Base-by-base conservation (phyloP, 495 filamentous ascomycete species). In the Penicillium mononematosum region DNA sequence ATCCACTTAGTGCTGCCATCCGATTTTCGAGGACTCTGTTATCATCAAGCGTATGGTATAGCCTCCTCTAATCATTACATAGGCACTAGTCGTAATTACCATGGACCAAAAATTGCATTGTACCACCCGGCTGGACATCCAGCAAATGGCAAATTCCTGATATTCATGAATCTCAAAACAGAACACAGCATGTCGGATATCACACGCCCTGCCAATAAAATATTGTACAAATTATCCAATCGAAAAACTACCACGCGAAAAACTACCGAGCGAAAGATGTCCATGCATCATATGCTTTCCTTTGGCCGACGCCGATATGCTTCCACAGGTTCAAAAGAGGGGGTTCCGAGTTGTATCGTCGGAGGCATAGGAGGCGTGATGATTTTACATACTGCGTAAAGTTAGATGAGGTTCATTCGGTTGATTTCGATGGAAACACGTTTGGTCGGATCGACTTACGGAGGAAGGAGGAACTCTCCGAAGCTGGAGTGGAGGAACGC, bases 401-500 rank as follows among this genome's bases (percentile, higher is more conserved):
- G 32, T 60, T 51, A 61, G 58, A 42, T 11, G 12, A 4, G 27
- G 42, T 29, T 58, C 25, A 32, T 58, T 20, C 24, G 10, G 16
- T 32, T 4, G 39, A 19, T 41, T 5, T 44, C 44, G 36, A 49
- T 34, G 36, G 32, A n/a, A 16, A 25, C 9, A 22, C 22, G n/a
- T 41, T 25, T 16, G 10, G 31, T 24, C 8, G 38, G 8, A 5
- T 54, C 52, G 60, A 79, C 82, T 81, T 74, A 91, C 84, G 85
- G 84, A 64, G 88, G 87, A 53, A 90, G 78, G 55, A 91, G 77
- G 66, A 87, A 78, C 75, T 90, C 88, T 80, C 81, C 81, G 81
- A 86, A 87, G 65, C 83, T 84, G 76, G 85, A 88, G 66, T 85
- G 79, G 60, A 91, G 76, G 76, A 91, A 88, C 47, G 87, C 84